phyloP scores from a whole-genome alignment of 352 stramenopile genomes.

The Thraustochytrium sp. region DNA sequence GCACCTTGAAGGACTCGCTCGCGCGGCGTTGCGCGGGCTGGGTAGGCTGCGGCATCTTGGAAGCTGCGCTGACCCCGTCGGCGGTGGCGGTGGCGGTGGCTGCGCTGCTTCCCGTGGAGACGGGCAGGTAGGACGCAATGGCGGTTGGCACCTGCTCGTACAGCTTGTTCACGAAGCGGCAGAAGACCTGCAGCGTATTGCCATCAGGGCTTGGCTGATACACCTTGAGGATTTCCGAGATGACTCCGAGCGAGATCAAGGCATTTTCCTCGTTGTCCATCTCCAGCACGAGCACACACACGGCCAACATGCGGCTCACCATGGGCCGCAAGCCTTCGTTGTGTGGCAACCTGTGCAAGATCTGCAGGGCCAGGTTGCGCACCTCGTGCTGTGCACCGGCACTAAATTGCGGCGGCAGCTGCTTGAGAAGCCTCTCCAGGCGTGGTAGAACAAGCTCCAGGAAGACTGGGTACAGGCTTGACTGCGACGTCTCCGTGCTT shows the following conservation, averaged over 20 bases:
- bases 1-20: constrained; percentile 82
- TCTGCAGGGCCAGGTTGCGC: constrained; percentile 85
- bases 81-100: no score
- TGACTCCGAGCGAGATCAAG: constrained; percentile 83
- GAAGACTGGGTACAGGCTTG: neutral
- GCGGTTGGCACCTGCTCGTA: constrained; percentile 71
- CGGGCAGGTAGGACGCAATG: constrained; percentile 10
- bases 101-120: no score
- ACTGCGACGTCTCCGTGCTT: neutral
- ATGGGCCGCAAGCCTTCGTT: constrained; percentile 90
- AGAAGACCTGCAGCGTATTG: constrained; percentile 75
- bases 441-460: neutral
- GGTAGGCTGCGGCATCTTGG: neutral
- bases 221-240: constrained; percentile 95
- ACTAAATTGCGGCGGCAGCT: constrained; percentile 36
- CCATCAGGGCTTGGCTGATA: constrained; percentile 79
- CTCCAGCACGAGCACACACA: constrained; percentile 85
- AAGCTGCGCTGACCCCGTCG: no score
- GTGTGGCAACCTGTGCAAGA: constrained; percentile 85
- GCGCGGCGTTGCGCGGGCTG: neutral
- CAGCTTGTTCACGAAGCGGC: constrained; percentile 78
- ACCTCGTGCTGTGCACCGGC: constrained; percentile 74
- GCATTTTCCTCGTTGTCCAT: constrained; percentile 95
- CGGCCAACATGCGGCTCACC: constrained; percentile 76
- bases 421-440: neutral